These are phyloP conservation scores for Phytophthora lateralis DNA, from an alignment of 352 stramenopile genomes.

Conservation along the genomic window DNA sequence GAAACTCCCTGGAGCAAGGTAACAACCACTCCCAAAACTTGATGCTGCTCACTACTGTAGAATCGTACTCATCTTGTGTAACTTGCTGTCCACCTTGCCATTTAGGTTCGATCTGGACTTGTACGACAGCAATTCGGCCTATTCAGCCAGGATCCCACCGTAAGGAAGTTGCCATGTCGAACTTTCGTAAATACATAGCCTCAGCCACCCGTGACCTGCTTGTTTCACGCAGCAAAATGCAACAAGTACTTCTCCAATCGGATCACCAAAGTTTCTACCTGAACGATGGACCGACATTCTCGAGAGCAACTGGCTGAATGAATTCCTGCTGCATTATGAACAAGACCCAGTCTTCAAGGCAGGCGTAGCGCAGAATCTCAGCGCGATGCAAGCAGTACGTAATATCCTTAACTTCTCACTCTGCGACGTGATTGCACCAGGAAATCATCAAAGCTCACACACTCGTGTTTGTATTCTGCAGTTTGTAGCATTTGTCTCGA, in stretches of 20 bases:
- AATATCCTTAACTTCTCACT: background rate
- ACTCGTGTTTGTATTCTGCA: conserved; percentile 17
- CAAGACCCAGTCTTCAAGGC: conserved; percentile 36
- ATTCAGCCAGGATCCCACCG: conserved; percentile 1
- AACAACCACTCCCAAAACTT: background rate
- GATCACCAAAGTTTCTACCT: background rate
- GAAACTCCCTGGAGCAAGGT: conserved; percentile 23
- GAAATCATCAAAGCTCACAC: conserved; percentile 6
- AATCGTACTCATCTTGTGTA: conserved; percentile 1
- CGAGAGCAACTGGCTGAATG: conserved; percentile 15
- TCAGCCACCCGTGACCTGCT: background rate
- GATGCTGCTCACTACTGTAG: too few relatives aligned
- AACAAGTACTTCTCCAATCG: background rate
- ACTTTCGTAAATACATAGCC: background rate
- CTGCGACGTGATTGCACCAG: background rate
- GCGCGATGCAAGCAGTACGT: conserved; percentile 44
- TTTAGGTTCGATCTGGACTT: conserved; percentile 15
- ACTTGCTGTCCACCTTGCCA: background rate
- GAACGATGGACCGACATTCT: conserved; percentile 17
- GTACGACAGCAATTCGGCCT: conserved; percentile 10
- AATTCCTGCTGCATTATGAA: conserved; percentile 33
- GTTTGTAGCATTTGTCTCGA: conserved; percentile 58
- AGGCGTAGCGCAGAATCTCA: conserved; percentile 34
- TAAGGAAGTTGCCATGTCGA: background rate
- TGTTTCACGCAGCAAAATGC: background rate